Conservation (phyloP, 2,329 filamentous ascomycete genomes). For the Colletotrichum filicis region DNA sequence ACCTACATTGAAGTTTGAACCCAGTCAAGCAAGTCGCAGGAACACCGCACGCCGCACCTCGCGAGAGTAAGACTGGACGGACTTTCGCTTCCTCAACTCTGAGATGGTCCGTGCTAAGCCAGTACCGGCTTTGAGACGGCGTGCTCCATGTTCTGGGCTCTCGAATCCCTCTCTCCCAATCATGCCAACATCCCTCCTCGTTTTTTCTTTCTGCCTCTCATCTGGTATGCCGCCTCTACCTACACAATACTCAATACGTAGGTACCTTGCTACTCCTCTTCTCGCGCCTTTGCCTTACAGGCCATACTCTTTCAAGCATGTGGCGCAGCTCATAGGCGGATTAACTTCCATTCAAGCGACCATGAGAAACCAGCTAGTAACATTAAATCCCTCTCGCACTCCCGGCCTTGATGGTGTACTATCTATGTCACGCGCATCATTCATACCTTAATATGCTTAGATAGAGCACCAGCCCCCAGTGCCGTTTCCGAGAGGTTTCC, state of each 20-base stretch:
- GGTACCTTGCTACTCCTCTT: background rate
- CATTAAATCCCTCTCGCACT: background rate
- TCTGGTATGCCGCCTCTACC: background rate
- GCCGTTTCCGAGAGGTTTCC: constrained; percentile 3
- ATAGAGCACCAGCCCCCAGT: background rate
- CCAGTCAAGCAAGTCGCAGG: background rate
- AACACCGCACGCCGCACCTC: no score
- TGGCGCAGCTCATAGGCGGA: constrained; percentile 26
- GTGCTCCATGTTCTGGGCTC: background rate
- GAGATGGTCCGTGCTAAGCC: background rate
- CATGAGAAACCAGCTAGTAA: background rate
- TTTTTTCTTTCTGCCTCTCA: background rate
- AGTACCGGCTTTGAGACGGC: background rate
- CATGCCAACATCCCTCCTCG: no score
- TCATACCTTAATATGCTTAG: background rate
- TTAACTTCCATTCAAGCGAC: constrained; percentile 1
- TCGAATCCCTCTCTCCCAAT: no score
- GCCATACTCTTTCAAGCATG: constrained; percentile 7
- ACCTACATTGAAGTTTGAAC: background rate
- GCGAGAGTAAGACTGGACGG: no score
- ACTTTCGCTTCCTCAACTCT: background rate
- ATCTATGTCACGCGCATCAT: background rate
- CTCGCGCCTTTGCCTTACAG: background rate
- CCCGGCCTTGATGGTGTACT: background rate
- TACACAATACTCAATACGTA: no score